phyloP scores from a whole-genome alignment of 257 asterid species.

The Perilla frutescens region DNA sequence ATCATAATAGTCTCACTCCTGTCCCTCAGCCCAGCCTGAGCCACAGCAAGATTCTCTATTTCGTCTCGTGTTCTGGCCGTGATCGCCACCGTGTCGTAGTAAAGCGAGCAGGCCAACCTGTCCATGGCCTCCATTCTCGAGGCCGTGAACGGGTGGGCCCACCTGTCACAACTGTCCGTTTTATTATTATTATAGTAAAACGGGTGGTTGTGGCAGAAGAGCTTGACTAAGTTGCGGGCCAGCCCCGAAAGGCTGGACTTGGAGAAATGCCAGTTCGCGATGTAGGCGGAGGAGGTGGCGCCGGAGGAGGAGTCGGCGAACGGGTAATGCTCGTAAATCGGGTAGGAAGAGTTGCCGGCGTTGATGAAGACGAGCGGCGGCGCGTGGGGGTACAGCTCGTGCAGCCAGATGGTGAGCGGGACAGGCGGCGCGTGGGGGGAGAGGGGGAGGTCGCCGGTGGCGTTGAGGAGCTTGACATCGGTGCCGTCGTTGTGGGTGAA shows the following conservation, averaged over 20 bases:
- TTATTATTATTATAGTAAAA: slow-evolving; percentile 25
- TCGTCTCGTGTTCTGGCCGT: slow-evolving; percentile 38
- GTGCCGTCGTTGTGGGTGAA: slow-evolving; percentile 65
- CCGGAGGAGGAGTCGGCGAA: slow-evolving; percentile 65
- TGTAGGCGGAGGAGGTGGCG: slow-evolving; percentile 46
- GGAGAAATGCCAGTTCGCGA: slow-evolving; percentile 45
- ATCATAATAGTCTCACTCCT: slow-evolving; percentile 32
- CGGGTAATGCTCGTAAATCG: slow-evolving; percentile 51
- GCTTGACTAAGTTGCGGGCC: slow-evolving; percentile 46
- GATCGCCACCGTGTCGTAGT: slow-evolving; percentile 43
- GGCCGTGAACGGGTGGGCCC: slow-evolving; percentile 38
- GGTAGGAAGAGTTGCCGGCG: slow-evolving; percentile 3
- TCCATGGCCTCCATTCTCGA: slow-evolving; percentile 63
- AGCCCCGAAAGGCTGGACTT: slow-evolving; percentile 52
- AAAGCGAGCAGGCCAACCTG: slow-evolving; percentile 43
- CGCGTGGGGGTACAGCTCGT: slow-evolving; percentile 61
- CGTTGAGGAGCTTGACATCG: slow-evolving; percentile 54
- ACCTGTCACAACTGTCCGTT: slow-evolving; percentile 12
- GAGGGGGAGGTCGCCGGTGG: slow-evolving; percentile 46
- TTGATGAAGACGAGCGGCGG: slow-evolving; percentile 57
- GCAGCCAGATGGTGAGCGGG: slow-evolving; percentile 62
- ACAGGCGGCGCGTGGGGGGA: slow-evolving; percentile 43
- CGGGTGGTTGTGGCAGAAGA: slow-evolving; percentile 58
- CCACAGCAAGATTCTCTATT: slow-evolving; percentile 37
- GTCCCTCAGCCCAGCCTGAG: slow-evolving; percentile 38